Evolutionary conservation across 2,329 filamentous ascomycete species (phyloP).

Genomic region (Xylariomycetidae sp.): DNA sequence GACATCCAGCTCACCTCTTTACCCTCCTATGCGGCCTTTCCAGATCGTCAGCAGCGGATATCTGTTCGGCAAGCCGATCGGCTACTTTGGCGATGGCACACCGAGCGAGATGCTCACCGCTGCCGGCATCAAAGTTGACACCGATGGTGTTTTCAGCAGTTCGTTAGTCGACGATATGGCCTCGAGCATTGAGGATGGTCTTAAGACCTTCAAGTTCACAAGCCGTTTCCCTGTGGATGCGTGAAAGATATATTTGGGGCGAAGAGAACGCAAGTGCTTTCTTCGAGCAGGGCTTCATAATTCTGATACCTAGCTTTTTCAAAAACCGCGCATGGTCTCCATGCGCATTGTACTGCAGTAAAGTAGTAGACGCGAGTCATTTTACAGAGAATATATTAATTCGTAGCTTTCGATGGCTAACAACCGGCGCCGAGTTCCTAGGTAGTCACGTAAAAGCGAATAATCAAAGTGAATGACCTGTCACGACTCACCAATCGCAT

Average conservation of each 20-base stretch:
- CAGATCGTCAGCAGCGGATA: slow-evolving; percentile 61
- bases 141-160: slow-evolving; percentile 37
- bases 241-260: slow-evolving; percentile 2
- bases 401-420: no score
- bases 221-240: slow-evolving; percentile 57
- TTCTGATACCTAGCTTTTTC: no score
- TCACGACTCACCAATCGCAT: no score
- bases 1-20: slow-evolving; percentile 47
- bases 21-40: slow-evolving; percentile 57
- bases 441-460: no score
- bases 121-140: slow-evolving; percentile 37
- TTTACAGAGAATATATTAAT: no score
- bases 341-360: no score
- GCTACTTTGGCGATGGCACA: slow-evolving; percentile 43
- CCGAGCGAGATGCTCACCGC: slow-evolving; percentile 28
- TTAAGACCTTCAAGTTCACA: slow-evolving; percentile 62
- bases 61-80: slow-evolving; percentile 67
- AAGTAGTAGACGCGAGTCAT: no score
- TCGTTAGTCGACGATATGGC: slow-evolving; percentile 35
- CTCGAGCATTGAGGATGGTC: slow-evolving; percentile 47
- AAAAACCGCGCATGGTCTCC: no score
- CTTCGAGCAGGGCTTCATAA: no score
- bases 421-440: no score
- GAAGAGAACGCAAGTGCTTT: no score
- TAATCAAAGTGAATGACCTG: no score